phyloP scores from a whole-genome alignment of 1,284 basidiomycete species.

The Tylopilus sp. region DNA sequence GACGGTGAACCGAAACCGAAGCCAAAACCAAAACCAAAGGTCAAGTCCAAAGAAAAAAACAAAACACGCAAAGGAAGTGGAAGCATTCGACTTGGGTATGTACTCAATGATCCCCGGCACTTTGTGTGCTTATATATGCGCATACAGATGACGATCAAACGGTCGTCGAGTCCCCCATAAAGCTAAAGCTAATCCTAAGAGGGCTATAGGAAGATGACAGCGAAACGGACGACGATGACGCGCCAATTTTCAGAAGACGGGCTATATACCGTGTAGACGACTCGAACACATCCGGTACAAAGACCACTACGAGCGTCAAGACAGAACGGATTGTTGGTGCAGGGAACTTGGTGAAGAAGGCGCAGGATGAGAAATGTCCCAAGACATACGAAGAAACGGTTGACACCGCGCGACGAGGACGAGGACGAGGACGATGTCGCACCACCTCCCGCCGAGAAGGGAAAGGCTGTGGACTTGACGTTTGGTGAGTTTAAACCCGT shows the following conservation, averaged over 20 bases:
- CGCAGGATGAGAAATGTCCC: background rate
- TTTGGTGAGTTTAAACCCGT: background rate
- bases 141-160: constrained; percentile 30
- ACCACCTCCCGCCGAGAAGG: constrained; percentile 11
- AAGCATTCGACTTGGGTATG: constrained; percentile 18
- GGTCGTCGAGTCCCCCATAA: constrained; percentile 25
- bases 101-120: background rate
- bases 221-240: constrained; percentile 6
- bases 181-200: constrained; percentile 4
- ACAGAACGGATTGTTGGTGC: background rate
- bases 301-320: background rate
- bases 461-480: background rate
- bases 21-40: constrained; percentile 10
- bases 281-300: background rate
- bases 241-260: constrained; percentile 1
- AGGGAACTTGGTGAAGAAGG: constrained; percentile 1
- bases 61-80: constrained; percentile 5
- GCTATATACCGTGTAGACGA: background rate
- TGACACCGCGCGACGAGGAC: constrained; percentile 1
- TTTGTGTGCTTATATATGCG: background rate
- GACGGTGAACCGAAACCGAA: constrained; percentile 7
- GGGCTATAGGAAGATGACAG: background rate
- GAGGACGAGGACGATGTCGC: constrained; percentile 1
- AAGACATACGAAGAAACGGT: constrained; percentile 7
- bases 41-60: too few species aligned